Evolutionary conservation across 371 early-diverging fungal genomes (phyloP).

Genomic region (Mucor ambiguus): DNA sequence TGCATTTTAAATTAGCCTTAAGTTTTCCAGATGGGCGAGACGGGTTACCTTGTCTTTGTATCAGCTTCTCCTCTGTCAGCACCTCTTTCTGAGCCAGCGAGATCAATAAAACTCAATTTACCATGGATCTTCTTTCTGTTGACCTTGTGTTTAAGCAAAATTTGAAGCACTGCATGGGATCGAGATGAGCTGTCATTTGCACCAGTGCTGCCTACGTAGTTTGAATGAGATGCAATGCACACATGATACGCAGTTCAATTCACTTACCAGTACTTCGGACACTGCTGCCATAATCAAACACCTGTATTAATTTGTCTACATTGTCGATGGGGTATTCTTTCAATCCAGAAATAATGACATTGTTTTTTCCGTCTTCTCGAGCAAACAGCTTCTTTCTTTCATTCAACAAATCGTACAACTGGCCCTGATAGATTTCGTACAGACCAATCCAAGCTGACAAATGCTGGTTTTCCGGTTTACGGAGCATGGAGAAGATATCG

Average conservation of each 20-base stretch:
- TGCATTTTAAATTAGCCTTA: background rate
- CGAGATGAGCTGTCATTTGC: conserved; percentile 97
- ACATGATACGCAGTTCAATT: background rate
- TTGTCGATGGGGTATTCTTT: conserved; percentile 83
- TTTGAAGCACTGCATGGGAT: conserved; percentile 96
- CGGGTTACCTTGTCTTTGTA: conserved; percentile 75
- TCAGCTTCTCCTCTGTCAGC: conserved; percentile 95
- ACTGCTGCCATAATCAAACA: conserved; percentile 91
- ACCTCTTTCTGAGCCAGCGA: conserved; percentile 99
- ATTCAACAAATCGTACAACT: conserved; percentile 93
- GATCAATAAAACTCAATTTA: conserved; percentile 97
- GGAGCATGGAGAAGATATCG: conserved; percentile 84
- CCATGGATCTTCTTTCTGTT: conserved; percentile 65
- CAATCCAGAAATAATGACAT: conserved; percentile 89
- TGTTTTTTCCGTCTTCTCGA: conserved; percentile 94
- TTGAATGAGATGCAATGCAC: background rate
- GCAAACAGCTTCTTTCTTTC: conserved; percentile 91
- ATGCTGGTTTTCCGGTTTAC: conserved; percentile 74
- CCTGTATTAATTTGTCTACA: conserved; percentile 86
- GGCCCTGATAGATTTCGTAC: conserved; percentile 97
- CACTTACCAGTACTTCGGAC: conserved; percentile 84
- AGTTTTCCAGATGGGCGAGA: background rate
- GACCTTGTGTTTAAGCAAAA: conserved; percentile 72
- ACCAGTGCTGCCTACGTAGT: conserved; percentile 84
- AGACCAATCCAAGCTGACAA: conserved; percentile 86